Evolutionary conservation across 176 grass and related monocot genomes (phyloP), one percentile per base, ranked within the genome.

Genomic region (Themeda triandra): DNA sequence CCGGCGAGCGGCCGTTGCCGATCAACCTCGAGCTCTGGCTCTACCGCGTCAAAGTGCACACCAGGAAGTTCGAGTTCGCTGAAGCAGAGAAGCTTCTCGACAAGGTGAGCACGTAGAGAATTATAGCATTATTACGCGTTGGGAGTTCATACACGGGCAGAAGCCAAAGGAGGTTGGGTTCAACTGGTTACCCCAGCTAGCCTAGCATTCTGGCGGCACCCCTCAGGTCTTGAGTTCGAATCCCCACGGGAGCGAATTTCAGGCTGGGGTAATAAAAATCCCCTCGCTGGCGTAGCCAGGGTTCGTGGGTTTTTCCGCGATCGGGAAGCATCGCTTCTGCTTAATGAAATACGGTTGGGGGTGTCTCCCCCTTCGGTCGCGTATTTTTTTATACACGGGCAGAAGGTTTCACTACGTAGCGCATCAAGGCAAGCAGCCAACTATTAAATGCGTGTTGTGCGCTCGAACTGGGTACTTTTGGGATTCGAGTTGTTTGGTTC

Each of bases 1-100:
- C 93, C 29, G 85, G 70, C 19, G 77, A 87, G 35, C 84, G 91
- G 63, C 96, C 93, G 62, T 83, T 98, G 73, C 79, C 86, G 64
- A 92, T 98, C 80, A 98, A 98, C 80, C 87, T 98, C 83, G 96
- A 98, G 87, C 87, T 98, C 62, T 94, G 89, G 67, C 82, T 98
- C 67, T 92, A 93, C 76, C 93, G 93, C 63, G 85, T 81, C 28
- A 98, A 98, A 85, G 91, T 93, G 29, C 84, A 95, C 76, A 95
- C 91, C 15, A 56, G 91, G 80, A 90, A 87, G 60, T 98, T 89
- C 70, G 77, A 92, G 87, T 98, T 93, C 82, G 42, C 94, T 71
- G 85, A 98, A 68, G 93, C 93, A 41, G 89, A 98, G 81, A 91
- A 90, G 58, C 83, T 98, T 74, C 91, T 98, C 5, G 74, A 88